Conservation (phyloP, 73 alveolate species). For the Tetrahymena borealis region DNA sequence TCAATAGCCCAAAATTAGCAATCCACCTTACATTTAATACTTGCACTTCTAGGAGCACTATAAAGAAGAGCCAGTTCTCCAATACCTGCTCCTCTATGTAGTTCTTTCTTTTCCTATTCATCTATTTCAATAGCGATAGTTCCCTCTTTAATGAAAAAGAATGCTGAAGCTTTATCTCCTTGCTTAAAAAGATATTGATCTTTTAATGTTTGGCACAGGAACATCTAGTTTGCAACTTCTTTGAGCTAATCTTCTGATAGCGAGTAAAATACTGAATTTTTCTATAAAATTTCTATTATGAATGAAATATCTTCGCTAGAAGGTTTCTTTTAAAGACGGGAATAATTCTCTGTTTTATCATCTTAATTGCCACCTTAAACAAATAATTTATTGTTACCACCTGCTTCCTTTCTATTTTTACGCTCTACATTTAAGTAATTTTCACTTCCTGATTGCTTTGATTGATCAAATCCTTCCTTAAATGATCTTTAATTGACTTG, state of each 20-base stretch:
- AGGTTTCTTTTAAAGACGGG: not conserved
- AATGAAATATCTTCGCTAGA: slow-evolving; percentile 17
- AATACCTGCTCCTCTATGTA: slow-evolving; percentile 80
- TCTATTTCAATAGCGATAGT: slow-evolving; percentile 48
- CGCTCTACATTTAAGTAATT: slow-evolving; percentile 4
- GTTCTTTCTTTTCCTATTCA: slow-evolving; percentile 46
- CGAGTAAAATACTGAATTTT: slow-evolving; percentile 24
- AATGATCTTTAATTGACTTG: not conserved
- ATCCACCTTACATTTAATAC: slow-evolving; percentile 78
- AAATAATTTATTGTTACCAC: slow-evolving; percentile 9
- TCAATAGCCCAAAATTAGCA: slow-evolving; percentile 82
- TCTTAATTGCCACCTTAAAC: slow-evolving; percentile 16
- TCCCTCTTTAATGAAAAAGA: slow-evolving; percentile 39
- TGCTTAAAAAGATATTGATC: slow-evolving; percentile 30
- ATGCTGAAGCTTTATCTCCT: slow-evolving; percentile 45
- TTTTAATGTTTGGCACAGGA: slow-evolving; percentile 11
- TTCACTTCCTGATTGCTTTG: not conserved
- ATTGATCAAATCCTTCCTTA: not conserved
- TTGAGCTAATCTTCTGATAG: slow-evolving; percentile 16
- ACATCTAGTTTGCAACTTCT: slow-evolving; percentile 20
- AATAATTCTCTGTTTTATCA: slow-evolving; percentile 23
- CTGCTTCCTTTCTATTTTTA: slow-evolving; percentile 36
- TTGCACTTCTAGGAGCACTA: slow-evolving; percentile 94
- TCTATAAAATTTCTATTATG: slow-evolving; percentile 14
- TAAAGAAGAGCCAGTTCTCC: slow-evolving; percentile 97